Evolutionary conservation across 1,284 basidiomycete genomes (phyloP).

Genomic region (Takashimella tepidaria): DNA sequence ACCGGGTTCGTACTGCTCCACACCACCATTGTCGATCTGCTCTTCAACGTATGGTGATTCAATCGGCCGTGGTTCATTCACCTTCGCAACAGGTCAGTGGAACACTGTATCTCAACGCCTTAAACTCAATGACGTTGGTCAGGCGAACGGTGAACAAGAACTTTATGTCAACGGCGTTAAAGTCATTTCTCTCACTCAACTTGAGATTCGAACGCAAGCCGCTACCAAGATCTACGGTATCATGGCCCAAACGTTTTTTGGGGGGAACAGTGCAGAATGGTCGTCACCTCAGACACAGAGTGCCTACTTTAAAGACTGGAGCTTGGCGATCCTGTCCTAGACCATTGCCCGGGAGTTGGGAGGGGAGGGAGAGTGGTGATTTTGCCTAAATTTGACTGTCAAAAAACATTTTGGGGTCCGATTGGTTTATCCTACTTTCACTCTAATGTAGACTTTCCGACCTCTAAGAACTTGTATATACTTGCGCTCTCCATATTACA

Average conservation of each 20-base stretch:
- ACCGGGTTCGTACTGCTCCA: conserved; percentile 25
- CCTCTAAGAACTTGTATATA: too few species aligned
- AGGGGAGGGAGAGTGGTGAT: too few species aligned
- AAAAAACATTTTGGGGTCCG: too few species aligned
- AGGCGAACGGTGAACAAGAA: conserved; percentile 53
- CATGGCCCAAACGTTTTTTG: conserved; percentile 67
- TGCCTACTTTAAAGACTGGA: conserved; percentile 62
- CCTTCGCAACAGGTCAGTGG: conserved; percentile 61
- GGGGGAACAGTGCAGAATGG: conserved; percentile 46
- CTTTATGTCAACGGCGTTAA: conserved; percentile 58
- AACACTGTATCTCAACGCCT: conserved; percentile 58
- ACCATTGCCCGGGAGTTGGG: too few species aligned
- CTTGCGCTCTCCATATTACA: too few species aligned
- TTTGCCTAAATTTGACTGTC: too few species aligned
- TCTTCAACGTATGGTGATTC: conserved; percentile 44
- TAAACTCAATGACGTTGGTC: conserved; percentile 56
- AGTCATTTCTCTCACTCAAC: conserved; percentile 54
- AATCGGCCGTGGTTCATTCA: conserved; percentile 67
- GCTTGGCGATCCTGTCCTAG: conserved; percentile 55
- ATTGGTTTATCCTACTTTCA: too few species aligned
- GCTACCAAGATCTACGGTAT: conserved; percentile 56
- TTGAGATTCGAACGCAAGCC: conserved; percentile 52
- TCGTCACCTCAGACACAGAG: conserved; percentile 57
- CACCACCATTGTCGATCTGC: conserved; percentile 27
- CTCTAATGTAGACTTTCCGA: too few species aligned